phyloP scores from a whole-genome alignment of 1,284 basidiomycete genomes.

The Mycena citricolor region DNA sequence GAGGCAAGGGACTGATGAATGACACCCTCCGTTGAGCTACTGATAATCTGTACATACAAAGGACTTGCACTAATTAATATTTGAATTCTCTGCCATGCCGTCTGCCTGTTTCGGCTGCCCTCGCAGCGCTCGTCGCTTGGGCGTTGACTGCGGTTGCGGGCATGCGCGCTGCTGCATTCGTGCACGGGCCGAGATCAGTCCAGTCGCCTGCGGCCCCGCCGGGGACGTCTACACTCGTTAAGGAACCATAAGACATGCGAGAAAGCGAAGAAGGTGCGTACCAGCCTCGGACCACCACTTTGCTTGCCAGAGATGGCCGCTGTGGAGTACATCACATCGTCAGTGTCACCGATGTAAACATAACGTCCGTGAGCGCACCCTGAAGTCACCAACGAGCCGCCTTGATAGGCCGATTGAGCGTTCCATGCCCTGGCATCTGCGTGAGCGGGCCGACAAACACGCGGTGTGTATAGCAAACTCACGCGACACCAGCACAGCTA shows the following conservation, averaged over 20 bases:
- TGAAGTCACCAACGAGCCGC: constrained; percentile 44
- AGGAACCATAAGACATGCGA: not conserved
- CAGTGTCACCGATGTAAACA: not conserved
- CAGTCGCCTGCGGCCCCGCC: constrained; percentile 23
- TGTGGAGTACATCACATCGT: constrained; percentile 23
- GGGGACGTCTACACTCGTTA: constrained; percentile 6
- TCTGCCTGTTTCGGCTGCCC: no score
- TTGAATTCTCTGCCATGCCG: no score
- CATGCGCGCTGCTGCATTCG: no score
- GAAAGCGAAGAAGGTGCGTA: not conserved
- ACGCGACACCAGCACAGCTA: constrained; percentile 52
- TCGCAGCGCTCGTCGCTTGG: no score
- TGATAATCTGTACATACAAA: no score
- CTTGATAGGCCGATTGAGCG: no score
- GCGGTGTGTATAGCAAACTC: constrained; percentile 24
- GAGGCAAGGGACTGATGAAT: no score
- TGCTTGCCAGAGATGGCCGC: constrained; percentile 54
- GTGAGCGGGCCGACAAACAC: constrained; percentile 1
- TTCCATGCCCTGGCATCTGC: no score
- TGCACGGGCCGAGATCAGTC: constrained; percentile 32
- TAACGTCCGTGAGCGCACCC: constrained; percentile 29
- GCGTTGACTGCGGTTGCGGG: no score
- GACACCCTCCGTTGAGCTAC: no score
- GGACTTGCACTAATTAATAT: no score
- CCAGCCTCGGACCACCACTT: constrained; percentile 54